Evolutionary conservation across 2,329 filamentous ascomycete species (phyloP), one percentile per base, ranked within the genome.

Genomic region (Chrysosporium keratinophilum): DNA sequence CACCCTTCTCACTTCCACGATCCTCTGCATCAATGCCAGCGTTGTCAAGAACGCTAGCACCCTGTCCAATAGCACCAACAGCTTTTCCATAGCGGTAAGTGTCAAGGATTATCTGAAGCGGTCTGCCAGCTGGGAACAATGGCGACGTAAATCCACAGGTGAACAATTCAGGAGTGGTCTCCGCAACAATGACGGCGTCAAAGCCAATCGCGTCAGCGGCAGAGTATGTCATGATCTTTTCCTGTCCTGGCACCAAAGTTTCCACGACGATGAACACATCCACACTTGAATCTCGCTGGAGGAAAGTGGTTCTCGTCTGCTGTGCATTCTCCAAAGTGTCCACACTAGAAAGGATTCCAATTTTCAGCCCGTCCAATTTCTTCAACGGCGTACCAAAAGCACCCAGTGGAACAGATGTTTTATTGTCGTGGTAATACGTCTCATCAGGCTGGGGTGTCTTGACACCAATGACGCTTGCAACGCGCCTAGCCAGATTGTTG

Each of bases 1-100:
- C 23, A 4, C 23, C 23, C 23, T 28, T 28, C 23, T 28, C 23
- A 28, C 7, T 28, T 28, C 23, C 23, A 7, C 23, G 23, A 4
- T 28, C 7, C 23, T 28, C 23, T 7, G 3, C 23, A 3, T 5
- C 14, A 20, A 45, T 45, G 20, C 42, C 42, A 0, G 73, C 73
- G 11, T 65, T 67, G 0, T 64, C 58, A 5, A 79, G 66, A 3
- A 73, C 66, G 41, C 53, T n/a, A 17, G 54, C 68, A 0, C 67
- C 68, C 11, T 62, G 66, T 1, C 81, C 83, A 0, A 86, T 59
- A 28, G 78, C 79, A 12, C 74, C 83, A 20, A 88, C 71, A 0
- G 85, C 81, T 74, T 88, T 88, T 3, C 83, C 84, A 73, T 81
- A 88, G 20, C 78, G 72, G 69, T 81, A 88, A 0, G 75, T 79